Evolutionary conservation across 345 rosid species (phyloP).

Genomic region (Rhizophora apiculata): DNA sequence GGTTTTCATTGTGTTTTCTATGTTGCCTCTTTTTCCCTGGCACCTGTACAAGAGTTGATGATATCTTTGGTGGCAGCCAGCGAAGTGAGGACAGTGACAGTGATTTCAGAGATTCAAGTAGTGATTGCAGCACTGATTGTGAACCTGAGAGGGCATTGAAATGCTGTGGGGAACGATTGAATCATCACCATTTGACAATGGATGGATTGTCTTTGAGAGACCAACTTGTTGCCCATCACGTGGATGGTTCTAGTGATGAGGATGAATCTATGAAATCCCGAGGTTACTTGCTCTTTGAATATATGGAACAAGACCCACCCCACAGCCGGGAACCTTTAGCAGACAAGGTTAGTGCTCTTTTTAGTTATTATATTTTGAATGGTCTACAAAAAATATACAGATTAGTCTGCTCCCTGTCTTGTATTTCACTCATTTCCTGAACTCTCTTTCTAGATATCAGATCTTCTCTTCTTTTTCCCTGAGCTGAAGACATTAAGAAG

Average conservation of each 20-base stretch:
- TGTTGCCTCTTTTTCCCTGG: neutral
- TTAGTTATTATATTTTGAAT: neutral
- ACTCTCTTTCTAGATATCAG: conserved; percentile 11
- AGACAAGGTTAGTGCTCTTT: conserved; percentile 19
- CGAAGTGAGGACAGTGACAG: conserved; percentile 30
- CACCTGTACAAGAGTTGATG: conserved; percentile 6
- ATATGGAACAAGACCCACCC: conserved; percentile 27
- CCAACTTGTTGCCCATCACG: conserved; percentile 9
- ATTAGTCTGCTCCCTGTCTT: neutral
- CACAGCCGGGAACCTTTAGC: conserved; percentile 31
- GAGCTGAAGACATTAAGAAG: conserved; percentile 25
- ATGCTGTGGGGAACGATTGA: conserved; percentile 28
- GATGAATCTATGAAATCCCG: conserved; percentile 19
- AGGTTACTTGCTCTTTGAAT: conserved; percentile 25
- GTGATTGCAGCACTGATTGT: conserved; percentile 71
- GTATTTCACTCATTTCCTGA: neutral
- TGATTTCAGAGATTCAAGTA: conserved; percentile 32
- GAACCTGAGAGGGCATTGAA: conserved; percentile 49
- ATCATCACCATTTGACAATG: conserved; percentile 17
- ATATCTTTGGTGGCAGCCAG: conserved; percentile 8
- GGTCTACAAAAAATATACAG: neutral
- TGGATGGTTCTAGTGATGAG: conserved; percentile 25
- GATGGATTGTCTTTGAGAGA: conserved; percentile 24
- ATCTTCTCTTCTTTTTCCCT: conserved; percentile 25
- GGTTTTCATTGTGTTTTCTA: neutral